Conservation (phyloP, 179 eudicot genomes). For the Beta macrorhiza region DNA sequence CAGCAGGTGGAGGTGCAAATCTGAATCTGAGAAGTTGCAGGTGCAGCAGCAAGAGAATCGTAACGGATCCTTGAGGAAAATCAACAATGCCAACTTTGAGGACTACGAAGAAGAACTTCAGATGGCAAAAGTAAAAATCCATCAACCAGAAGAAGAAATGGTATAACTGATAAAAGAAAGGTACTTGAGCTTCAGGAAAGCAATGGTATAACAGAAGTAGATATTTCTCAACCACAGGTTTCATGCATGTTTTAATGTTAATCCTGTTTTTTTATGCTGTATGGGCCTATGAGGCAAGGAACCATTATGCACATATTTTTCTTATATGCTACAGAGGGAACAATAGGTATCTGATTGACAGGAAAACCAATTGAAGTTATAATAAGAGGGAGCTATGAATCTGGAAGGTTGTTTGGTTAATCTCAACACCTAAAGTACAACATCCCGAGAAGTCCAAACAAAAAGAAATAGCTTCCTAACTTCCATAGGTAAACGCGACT, state of each 20-base stretch:
- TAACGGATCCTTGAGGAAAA: conserved; percentile 34
- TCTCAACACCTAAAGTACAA: background rate
- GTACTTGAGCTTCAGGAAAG: conserved; percentile 20
- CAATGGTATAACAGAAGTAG: conserved; percentile 29
- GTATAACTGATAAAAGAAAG: conserved; percentile 9
- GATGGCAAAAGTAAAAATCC: conserved; percentile 48
- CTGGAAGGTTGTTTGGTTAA: no score
- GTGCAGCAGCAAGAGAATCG: conserved; percentile 32
- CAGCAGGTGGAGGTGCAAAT: conserved; percentile 36
- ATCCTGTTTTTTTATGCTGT: no score
- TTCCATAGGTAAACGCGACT: background rate
- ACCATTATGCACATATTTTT: no score
- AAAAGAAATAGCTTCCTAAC: background rate
- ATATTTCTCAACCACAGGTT: conserved; percentile 31
- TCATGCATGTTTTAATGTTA: no score
- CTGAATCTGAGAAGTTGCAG: conserved; percentile 53
- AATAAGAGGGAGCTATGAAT: no score
- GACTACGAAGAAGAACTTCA: conserved; percentile 56
- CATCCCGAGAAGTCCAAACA: background rate
- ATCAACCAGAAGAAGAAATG: conserved; percentile 59
- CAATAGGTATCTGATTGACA: background rate
- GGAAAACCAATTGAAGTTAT: no score
- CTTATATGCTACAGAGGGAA: background rate
- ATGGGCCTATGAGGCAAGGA: no score
- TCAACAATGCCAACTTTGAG: conserved; percentile 38